phyloP scores from a whole-genome alignment of 108 stramenopile species.

The Skeletonema tropicum region DNA sequence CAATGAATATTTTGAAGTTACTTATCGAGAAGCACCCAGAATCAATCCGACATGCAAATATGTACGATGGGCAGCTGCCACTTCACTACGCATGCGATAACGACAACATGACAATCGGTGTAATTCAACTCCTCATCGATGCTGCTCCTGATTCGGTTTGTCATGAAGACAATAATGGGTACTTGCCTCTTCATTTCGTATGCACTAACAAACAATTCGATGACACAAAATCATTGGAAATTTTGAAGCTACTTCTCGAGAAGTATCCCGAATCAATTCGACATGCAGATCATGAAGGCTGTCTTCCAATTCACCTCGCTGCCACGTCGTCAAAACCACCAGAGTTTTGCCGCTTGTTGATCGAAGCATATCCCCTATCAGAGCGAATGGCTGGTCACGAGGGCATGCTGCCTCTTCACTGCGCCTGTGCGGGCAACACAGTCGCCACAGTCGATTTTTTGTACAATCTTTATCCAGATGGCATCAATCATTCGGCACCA shows the following conservation, averaged over 20 bases:
- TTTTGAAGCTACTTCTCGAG: conserved; percentile 11
- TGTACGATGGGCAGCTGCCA: background rate
- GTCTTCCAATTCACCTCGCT: conserved; percentile 3
- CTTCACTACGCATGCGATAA: background rate
- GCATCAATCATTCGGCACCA: background rate
- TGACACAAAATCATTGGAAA: background rate
- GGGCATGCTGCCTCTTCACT: background rate
- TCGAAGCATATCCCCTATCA: conserved; percentile 4
- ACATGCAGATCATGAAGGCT: background rate
- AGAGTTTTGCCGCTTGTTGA: background rate
- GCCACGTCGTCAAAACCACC: background rate
- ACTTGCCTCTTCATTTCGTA: background rate
- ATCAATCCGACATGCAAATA: no score
- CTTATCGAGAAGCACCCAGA: no score
- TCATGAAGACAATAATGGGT: background rate
- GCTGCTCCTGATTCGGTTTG: conserved; percentile 3
- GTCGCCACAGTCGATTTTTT: background rate
- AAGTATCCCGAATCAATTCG: background rate
- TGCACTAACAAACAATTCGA: background rate
- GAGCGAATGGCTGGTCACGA: background rate
- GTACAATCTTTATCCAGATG: conserved; percentile 2
- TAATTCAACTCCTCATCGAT: conserved; percentile 12
- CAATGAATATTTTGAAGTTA: no score
- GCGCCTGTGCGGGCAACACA: background rate
- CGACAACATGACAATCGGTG: background rate